A percentile compares a stretch with the other conserved stretches of the same genome.
phyloP scores from a whole-genome alignment of 805 yeast species.

The Martiniozyma abietophila region DNA sequence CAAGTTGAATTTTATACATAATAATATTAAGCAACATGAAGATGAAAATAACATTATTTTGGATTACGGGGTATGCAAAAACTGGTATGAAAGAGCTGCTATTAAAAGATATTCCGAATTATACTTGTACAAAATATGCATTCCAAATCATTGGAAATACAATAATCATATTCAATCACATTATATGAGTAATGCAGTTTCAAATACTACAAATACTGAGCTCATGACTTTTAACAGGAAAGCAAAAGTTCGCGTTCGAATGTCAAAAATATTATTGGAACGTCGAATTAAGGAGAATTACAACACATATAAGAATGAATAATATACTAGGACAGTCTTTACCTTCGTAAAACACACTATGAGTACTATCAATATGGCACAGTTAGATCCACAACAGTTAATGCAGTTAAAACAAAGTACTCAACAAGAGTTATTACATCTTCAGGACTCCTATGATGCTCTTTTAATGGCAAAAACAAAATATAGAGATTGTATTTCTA shows the following conservation, averaged over 20 bases:
- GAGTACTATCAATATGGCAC: constrained; percentile 36
- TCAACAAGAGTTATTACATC: constrained; percentile 79
- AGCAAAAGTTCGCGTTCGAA: too few relatives aligned
- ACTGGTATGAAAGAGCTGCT: constrained; percentile 7
- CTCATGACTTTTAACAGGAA: too few relatives aligned
- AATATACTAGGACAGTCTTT: too few relatives aligned
- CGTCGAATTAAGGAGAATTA: too few relatives aligned
- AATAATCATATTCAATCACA: too few relatives aligned
- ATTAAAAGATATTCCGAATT: constrained; percentile 1
- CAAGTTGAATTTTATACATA: constrained; percentile 5
- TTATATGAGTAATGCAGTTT: too few relatives aligned
- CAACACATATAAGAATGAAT: too few relatives aligned
- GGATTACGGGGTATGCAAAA: constrained; percentile 8
- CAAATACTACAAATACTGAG: too few relatives aligned
- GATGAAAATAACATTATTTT: neutral
- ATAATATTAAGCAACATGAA: neutral
- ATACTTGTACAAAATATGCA: constrained; percentile 3
- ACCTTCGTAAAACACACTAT: too few relatives aligned
- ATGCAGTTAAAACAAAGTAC: constrained; percentile 74
- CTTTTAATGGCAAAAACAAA: constrained; percentile 73
- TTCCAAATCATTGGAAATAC: too few relatives aligned
- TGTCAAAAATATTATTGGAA: too few relatives aligned
- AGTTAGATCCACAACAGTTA: constrained; percentile 76
- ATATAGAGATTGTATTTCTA: constrained; percentile 69
- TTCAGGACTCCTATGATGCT: constrained; percentile 76